Conservation (phyloP, 768 basidiomycete genomes). For the Chalciporus pseudorubinellus region DNA sequence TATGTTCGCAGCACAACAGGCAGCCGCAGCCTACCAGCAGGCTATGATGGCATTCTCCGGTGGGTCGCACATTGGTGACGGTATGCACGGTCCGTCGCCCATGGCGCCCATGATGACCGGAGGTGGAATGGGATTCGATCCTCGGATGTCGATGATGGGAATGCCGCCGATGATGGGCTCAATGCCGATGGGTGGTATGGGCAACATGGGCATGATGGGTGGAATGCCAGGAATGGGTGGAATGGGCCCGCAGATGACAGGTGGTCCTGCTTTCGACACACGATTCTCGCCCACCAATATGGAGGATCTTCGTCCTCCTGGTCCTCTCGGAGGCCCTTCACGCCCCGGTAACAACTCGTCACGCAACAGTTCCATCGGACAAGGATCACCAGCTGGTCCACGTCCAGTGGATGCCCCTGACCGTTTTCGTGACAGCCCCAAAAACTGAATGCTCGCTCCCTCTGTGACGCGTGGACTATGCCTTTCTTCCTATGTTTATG, state of each 20-base stretch:
- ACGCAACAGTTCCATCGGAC: conserved; percentile 50
- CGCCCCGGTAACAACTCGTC: conserved; percentile 37
- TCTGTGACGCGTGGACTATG: conserved; percentile 11
- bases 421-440: conserved; percentile 24
- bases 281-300: conserved; percentile 44
- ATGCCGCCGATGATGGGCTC: conserved; percentile 69
- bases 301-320: conserved; percentile 33
- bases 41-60: conserved; percentile 82
- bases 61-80: conserved; percentile 72
- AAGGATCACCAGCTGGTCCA: conserved; percentile 50
- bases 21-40: conserved; percentile 83
- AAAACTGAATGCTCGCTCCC: conserved; percentile 16
- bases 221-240: conserved; percentile 40
- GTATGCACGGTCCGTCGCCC: conserved; percentile 36
- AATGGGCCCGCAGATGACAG: conserved; percentile 59
- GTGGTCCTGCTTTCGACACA: conserved; percentile 58
- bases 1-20: conserved; percentile 84
- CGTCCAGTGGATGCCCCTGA: conserved; percentile 31
- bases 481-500: conserved; percentile 2
- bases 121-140: conserved; percentile 57
- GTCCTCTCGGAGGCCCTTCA: conserved; percentile 23
- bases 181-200: conserved; percentile 40
- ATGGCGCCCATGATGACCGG: conserved; percentile 61
- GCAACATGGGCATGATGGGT: conserved; percentile 43
- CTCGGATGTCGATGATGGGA: conserved; percentile 80